These are phyloP conservation scores for Spinacia oleracea DNA, from an alignment of 179 eudicot genomes.

Conservation along the genomic window DNA sequence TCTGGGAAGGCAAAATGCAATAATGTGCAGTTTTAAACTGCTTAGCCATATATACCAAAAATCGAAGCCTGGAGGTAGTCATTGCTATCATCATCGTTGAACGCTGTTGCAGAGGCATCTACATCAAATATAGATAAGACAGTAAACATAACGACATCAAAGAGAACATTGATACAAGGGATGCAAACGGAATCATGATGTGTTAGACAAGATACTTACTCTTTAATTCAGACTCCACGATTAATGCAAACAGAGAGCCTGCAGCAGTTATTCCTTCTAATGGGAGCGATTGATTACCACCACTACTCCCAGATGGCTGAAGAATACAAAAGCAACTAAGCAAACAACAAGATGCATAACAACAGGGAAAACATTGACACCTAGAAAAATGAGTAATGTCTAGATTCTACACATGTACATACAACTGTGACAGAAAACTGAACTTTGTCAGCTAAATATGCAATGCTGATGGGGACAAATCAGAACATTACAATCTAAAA, in stretches of 20 bases:
- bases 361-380: background rate
- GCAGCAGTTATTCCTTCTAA: slow-evolving; percentile 80
- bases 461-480: too few species aligned
- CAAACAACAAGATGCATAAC: slow-evolving; percentile 8
- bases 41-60: slow-evolving; percentile 50
- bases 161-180: slow-evolving; percentile 3
- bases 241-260: slow-evolving; percentile 69
- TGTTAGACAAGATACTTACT: slow-evolving; percentile 42
- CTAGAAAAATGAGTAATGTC: background rate
- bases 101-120: slow-evolving; percentile 81
- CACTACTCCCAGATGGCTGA: slow-evolving; percentile 45
- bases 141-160: background rate
- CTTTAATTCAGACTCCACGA: slow-evolving; percentile 86
- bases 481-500: background rate
- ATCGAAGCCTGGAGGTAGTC: slow-evolving; percentile 80
- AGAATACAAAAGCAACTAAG: slow-evolving; percentile 4
- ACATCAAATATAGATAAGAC: slow-evolving; percentile 25
- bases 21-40: background rate
- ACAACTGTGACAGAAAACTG: background rate
- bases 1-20: slow-evolving; percentile 4
- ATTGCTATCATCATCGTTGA: slow-evolving; percentile 59
- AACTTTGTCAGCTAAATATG: too few species aligned
- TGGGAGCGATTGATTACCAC: slow-evolving; percentile 50
- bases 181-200: background rate
- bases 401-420: too few species aligned